These are phyloP conservation scores for Candida koratica DNA, from an alignment of 805 yeast genomes.

Conservation along the genomic window DNA sequence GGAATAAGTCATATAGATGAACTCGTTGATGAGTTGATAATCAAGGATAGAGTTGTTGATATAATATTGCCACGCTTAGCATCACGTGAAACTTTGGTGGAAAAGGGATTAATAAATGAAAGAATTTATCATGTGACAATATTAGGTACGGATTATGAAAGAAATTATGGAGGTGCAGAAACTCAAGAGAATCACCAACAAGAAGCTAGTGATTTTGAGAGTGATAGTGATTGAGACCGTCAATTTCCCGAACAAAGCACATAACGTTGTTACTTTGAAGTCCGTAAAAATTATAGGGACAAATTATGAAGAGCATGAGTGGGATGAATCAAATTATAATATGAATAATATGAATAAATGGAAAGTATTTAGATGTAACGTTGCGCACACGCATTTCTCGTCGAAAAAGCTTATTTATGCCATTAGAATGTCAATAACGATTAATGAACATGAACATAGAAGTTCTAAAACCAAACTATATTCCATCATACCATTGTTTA, in stretches of 20 bases:
- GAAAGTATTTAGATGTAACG: neutral
- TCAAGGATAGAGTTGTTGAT: conserved; percentile 61
- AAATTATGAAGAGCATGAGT: no score
- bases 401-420: conserved; percentile 2
- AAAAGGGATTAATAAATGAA: conserved; percentile 37
- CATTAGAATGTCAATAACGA: conserved; percentile 9
- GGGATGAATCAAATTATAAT: no score
- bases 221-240: conserved; percentile 40
- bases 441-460: conserved; percentile 14
- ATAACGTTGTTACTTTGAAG: no score
- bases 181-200: neutral
- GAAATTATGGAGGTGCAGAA: conserved; percentile 4
- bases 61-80: conserved; percentile 65
- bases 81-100: conserved; percentile 38
- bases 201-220: conserved; percentile 20
- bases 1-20: conserved; percentile 61
- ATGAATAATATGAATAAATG: neutral
- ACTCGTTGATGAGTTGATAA: conserved; percentile 59
- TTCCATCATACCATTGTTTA: conserved; percentile 31
- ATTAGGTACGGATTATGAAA: conserved; percentile 19
- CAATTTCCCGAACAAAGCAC: neutral
- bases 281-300: no score
- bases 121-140: conserved; percentile 30
- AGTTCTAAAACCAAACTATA: conserved; percentile 35
- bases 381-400: conserved; percentile 7